phyloP scores from a whole-genome alignment of 2,329 filamentous ascomycete genomes.

The Biscogniauxia mediterranea region DNA sequence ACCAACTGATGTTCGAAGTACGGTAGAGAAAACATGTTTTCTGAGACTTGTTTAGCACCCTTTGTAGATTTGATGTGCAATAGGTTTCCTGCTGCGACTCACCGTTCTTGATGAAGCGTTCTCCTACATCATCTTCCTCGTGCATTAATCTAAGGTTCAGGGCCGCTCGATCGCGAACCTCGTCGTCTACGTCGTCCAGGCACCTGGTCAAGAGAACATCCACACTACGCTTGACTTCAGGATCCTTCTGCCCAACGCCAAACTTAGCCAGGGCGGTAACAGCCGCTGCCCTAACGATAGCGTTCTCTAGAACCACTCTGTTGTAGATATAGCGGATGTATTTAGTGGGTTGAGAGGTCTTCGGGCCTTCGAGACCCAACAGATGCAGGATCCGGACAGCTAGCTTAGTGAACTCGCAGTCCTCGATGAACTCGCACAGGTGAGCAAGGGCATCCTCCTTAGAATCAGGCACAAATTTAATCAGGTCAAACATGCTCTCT shows the following conservation, averaged over 20 bases:
- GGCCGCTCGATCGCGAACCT: slow-evolving; percentile 92
- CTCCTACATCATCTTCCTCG: slow-evolving; percentile 83
- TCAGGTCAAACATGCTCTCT: slow-evolving; percentile 98
- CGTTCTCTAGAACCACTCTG: slow-evolving; percentile 93
- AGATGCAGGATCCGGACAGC: slow-evolving; percentile 93
- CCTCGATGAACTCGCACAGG: slow-evolving; percentile 98
- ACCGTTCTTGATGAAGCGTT: slow-evolving; percentile 92
- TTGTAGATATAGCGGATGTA: slow-evolving; percentile 99
- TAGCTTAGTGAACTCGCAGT: slow-evolving; percentile 98
- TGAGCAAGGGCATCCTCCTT: slow-evolving; percentile 83
- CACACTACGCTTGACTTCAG: slow-evolving; percentile 95
- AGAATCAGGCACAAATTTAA: slow-evolving; percentile 94
- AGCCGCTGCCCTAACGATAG: slow-evolving; percentile 89
- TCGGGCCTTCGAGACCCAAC: slow-evolving; percentile 89
- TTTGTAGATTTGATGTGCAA: background rate
- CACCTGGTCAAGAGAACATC: slow-evolving; percentile 89
- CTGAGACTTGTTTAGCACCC: slow-evolving; percentile 45
- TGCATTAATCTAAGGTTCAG: slow-evolving; percentile 90
- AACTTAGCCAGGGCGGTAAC: slow-evolving; percentile 97
- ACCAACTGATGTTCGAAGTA: slow-evolving; percentile 97
- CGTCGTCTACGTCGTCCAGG: slow-evolving; percentile 94
- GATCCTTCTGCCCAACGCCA: slow-evolving; percentile 92
- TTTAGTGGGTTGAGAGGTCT: slow-evolving; percentile 93
- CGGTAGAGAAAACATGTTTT: slow-evolving; percentile 91
- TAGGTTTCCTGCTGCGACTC: slow-evolving; percentile 30